A percentile compares a stretch with the other conserved stretches of the same genome.
These are phyloP conservation scores for Corylus americana DNA, from an alignment of 306 rosid species.

Conservation along the genomic window DNA sequence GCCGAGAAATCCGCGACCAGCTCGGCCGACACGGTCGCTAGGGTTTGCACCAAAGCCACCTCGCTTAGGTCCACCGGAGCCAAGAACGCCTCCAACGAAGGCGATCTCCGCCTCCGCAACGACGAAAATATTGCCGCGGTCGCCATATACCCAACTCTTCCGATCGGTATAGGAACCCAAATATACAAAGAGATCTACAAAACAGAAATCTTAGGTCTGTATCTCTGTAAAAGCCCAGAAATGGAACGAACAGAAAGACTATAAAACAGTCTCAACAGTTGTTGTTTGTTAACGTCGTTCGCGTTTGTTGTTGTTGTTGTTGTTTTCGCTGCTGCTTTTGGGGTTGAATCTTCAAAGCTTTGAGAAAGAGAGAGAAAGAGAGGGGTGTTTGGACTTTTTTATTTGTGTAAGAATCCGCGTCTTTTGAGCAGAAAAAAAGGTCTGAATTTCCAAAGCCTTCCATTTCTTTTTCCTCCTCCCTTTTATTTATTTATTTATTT, in stretches of 20 bases:
- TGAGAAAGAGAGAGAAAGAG: neutral
- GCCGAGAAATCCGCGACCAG: constrained; percentile 58
- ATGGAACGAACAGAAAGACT: neutral
- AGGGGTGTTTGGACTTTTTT: constrained; percentile 5
- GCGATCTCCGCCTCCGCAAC: constrained; percentile 87
- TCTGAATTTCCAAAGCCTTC: constrained; percentile 43
- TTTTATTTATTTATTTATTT: neutral
- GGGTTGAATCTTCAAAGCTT: constrained; percentile 43
- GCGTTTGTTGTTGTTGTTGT: neutral
- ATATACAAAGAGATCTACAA: constrained; percentile 30
- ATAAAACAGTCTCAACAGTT: constrained; percentile 28
- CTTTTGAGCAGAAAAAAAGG: neutral
- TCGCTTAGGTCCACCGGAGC: constrained; percentile 84
- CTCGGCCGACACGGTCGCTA: constrained; percentile 54
- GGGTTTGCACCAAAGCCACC: constrained; percentile 68
- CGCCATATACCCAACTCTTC: constrained; percentile 46
- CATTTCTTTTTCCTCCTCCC: neutral
- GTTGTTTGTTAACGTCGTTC: neutral
- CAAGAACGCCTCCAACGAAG: constrained; percentile 78
- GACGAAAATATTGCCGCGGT: constrained; percentile 86
- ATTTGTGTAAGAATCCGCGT: constrained; percentile 52
- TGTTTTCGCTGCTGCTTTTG: constrained; percentile 7
- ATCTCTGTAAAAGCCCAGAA: neutral
- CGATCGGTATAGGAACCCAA: too few relatives aligned
- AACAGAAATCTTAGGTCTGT: too few relatives aligned